Evolutionary conservation across 1,139 yeast species (phyloP).

Genomic region (Cylindricascospora bacillispora): DNA sequence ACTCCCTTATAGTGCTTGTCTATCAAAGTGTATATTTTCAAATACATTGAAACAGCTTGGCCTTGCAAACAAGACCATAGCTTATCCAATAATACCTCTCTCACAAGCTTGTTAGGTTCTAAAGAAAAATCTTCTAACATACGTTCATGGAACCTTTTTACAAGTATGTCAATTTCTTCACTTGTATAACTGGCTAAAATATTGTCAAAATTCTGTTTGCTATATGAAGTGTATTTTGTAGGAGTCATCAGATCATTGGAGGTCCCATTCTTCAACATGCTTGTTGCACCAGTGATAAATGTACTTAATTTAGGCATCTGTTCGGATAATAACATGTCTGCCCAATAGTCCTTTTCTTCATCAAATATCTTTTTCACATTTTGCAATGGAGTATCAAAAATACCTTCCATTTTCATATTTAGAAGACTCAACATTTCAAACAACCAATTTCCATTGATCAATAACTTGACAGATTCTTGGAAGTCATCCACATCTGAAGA

Average conservation of each 20-base stretch:
- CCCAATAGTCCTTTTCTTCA: conserved; percentile 32
- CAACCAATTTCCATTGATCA: conserved; percentile 52
- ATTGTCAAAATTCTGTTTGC: conserved; percentile 44
- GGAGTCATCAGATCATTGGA: conserved; percentile 30
- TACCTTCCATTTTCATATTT: conserved; percentile 11
- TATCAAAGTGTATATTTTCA: conserved; percentile 30
- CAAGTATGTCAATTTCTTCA: conserved; percentile 44
- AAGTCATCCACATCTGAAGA: conserved; percentile 7
- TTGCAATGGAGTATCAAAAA: conserved; percentile 19
- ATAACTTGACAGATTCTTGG: conserved; percentile 31
- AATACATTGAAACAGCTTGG: conserved; percentile 33
- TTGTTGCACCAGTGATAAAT: conserved; percentile 54
- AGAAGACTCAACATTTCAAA: conserved; percentile 32
- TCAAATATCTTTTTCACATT: conserved; percentile 31
- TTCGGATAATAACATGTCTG: conserved; percentile 38
- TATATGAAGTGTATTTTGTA: conserved; percentile 52
- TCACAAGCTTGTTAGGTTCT: conserved; percentile 23
- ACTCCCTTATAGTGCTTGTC: conserved; percentile 34
- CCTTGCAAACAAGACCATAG: conserved; percentile 43
- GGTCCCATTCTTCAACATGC: conserved; percentile 26
- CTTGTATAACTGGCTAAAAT: conserved; percentile 43
- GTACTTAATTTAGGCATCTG: conserved; percentile 54
- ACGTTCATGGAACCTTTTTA: conserved; percentile 42
- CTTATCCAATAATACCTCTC: conserved; percentile 30
- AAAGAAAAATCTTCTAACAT: conserved; percentile 48